Evolutionary conservation across 2,329 filamentous ascomycete genomes (phyloP), one percentile per base, ranked within the genome.

Genomic region (Venturia nashicola): DNA sequence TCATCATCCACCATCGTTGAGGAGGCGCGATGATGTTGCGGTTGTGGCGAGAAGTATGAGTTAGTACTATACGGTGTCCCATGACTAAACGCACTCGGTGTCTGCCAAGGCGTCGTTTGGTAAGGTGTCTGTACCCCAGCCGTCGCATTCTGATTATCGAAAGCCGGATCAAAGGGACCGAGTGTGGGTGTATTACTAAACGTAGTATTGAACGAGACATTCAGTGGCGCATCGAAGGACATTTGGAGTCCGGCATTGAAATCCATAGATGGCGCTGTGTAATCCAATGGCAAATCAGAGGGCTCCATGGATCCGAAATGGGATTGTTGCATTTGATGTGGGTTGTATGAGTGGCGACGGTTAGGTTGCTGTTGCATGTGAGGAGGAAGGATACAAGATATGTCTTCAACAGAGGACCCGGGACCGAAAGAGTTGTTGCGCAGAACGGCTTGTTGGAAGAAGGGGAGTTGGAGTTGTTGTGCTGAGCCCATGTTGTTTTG

Each of bases 401-500:
- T 18, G 32, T 57, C 59, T 43, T 46, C 59, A 23, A 46, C 39
- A 5, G 42, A 61, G 12, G 59, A 42, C 27, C 39, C 59, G 9
- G 59, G 59, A 7, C 39, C 59, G 36, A 61, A 42, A 39, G 59
- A 61, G n/a, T 61, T 43, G 59, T 61, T 46, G 51, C 51, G 51
- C 16, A 57, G 51, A 34, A 57, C 16, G 27, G 51, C 51, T n/a
- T 57, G 51, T 36, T 36, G 51, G 32, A 57, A 57, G 6, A 57
- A 36, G 5, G 51, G 51, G 2, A 57, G 51, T 8, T 57, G 51
- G 4, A 57, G 32, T 57, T 57, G 51, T n/a, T 57, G 51, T 36
- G 16, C 51, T 36, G 16, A 55, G 59, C 18, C 68, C 67, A 36
- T 73, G 72, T 12, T 34, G 32, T 57, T 57, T 57, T 55, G 48